Evolutionary conservation across 306 rosid genomes (phyloP), one percentile per base, ranked within the genome.

Genomic region (Inga leiocalycina): DNA sequence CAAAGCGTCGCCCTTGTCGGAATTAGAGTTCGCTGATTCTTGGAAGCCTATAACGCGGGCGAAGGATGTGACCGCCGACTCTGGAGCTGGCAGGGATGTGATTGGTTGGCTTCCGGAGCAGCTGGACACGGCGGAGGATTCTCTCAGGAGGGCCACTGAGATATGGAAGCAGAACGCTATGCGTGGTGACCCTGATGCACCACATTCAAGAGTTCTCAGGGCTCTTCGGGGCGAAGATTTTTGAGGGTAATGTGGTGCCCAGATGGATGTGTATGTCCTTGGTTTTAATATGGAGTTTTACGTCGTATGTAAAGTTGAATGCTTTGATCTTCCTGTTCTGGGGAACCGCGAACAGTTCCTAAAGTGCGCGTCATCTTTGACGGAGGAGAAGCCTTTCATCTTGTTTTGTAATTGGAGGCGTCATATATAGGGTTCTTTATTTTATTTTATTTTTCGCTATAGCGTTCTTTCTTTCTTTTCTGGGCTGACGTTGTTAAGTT

Each of bases 1-100:
- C 83, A 93, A 93, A 61, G 97, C 95, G 8, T 95, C 98, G 0
- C 97, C 98, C 0, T 86, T 95, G 87, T 90, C 97, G 11, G 94
- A 92, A 86, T 61, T 95, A 20, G 79, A 93, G 85, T 7, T 92
- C 37, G 91, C 45, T 1, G 98, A 93, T 73, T 84, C 97, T 0
- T 78, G 98, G 67, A 95, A 93, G 81, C 95, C 98, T 0, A 85
- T 83, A 10, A 61, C 81, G 0, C 87, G 84, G 22, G 92, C 80
- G 14, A 89, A 88, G 27, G 89, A 86, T 43, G 87, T 88, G 71
- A 87, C 90, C 5, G 88, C 82, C 0, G 83, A 86, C 65, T 56
- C 81, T 30, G 88, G 81, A 15, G 80, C 2, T 27, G 82, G 84
- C 0, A 45, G 11, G 24, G 91, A 80, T 19, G 95, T 74, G 10